Conservation (phyloP, 345 rosid species). For the Trapa incisa region DNA sequence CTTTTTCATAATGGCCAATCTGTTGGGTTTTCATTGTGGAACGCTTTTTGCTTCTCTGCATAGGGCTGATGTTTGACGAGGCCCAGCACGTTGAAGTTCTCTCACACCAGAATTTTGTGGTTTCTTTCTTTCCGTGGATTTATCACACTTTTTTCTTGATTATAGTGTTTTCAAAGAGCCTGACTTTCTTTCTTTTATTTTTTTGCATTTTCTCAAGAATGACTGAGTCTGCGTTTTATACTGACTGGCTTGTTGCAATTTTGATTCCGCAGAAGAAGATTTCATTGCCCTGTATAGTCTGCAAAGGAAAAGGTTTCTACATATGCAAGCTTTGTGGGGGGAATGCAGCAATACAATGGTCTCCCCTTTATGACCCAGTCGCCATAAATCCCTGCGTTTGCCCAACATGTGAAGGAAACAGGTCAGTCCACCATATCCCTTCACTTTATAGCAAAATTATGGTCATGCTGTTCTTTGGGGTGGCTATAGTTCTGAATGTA, state of each 20-base stretch:
- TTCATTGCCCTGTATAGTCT: conserved; percentile 39
- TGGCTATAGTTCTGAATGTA: not conserved
- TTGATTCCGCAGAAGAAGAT: conserved; percentile 25
- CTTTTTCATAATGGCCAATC: not conserved
- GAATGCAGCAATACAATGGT: conserved; percentile 55
- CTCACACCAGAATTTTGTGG: not conserved
- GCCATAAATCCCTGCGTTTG: conserved; percentile 70
- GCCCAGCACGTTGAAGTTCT: not conserved
- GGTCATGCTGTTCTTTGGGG: not conserved
- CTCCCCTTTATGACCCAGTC: conserved; percentile 71
- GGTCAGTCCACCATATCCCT: conserved; percentile 24
- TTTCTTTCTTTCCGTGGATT: not conserved
- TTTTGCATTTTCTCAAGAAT: too few species aligned
- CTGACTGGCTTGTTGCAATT: not conserved
- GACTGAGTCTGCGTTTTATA: not conserved
- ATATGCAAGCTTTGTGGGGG: conserved; percentile 78
- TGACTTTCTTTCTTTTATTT: not conserved
- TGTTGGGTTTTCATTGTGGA: not conserved
- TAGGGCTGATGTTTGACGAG: not conserved
- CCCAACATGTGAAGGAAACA: conserved; percentile 88
- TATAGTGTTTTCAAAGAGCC: not conserved
- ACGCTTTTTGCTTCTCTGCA: not conserved
- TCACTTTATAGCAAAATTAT: not conserved
- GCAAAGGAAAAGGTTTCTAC: conserved; percentile 79
- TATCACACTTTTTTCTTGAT: not conserved